phyloP scores from a whole-genome alignment of 192 early-diverging fungal species.

The Coemansia sp. region DNA sequence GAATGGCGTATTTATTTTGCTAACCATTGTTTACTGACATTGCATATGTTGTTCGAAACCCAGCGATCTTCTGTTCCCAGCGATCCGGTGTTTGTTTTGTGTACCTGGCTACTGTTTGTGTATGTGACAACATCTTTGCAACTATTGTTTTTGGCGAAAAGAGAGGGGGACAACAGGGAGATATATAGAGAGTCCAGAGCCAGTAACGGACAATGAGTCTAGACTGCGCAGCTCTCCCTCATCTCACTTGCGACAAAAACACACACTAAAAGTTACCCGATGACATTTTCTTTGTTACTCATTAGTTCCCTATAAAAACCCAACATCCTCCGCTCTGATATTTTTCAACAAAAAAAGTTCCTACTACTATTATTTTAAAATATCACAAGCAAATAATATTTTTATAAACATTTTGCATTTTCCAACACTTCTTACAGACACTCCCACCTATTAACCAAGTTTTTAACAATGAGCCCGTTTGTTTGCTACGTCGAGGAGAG shows the following conservation, averaged over 20 bases:
- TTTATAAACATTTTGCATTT: slow-evolving; percentile 10
- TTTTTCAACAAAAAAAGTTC: too few relatives aligned
- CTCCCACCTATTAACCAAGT: not conserved
- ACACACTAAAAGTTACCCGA: not conserved
- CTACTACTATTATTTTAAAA: not conserved
- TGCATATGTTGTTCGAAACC: not conserved
- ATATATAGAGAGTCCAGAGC: not conserved
- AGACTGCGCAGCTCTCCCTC: not conserved
- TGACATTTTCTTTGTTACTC: not conserved
- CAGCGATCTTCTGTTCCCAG: not conserved
- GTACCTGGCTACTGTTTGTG: not conserved
- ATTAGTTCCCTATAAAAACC: not conserved
- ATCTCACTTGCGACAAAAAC: not conserved
- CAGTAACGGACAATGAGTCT: not conserved
- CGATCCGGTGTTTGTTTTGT: not conserved
- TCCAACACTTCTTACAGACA: slow-evolving; percentile 32
- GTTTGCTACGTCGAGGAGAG: slow-evolving; percentile 31
- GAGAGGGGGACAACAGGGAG: not conserved
- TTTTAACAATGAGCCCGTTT: slow-evolving; percentile 16
- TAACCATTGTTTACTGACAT: not conserved
- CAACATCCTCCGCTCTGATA: not conserved
- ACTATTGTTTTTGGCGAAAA: not conserved
- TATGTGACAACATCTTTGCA: not conserved
- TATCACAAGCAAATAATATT: not conserved
- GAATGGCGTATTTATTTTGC: not conserved